Percentiles rank a stretch among this genome's conserved stretches.
Evolutionary conservation across 768 basidiomycete species (phyloP).

Genomic region (Cyclocybe cylindracea): DNA sequence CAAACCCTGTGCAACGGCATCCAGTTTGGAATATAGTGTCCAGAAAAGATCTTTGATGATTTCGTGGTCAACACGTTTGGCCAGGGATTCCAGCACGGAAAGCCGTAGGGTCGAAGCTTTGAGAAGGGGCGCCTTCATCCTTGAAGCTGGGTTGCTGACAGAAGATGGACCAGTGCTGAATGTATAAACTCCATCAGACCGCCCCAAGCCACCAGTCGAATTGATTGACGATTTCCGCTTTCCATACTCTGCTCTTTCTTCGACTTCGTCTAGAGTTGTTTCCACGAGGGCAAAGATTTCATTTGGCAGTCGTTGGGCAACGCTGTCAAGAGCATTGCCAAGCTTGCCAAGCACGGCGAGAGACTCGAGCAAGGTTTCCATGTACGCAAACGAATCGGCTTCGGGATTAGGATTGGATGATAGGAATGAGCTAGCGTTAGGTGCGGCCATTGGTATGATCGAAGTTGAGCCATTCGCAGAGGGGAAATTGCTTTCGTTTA

Average conservation of each 20-base stretch:
- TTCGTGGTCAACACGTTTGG: slow-evolving; percentile 79
- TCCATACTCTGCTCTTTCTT: slow-evolving; percentile 84
- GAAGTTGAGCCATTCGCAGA: slow-evolving; percentile 8
- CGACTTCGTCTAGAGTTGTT: slow-evolving; percentile 85
- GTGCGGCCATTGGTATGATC: no score
- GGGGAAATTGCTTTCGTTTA: slow-evolving; percentile 43
- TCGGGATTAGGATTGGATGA: slow-evolving; percentile 67
- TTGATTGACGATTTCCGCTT: slow-evolving; percentile 46
- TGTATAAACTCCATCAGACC: slow-evolving; percentile 56
- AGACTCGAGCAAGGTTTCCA: slow-evolving; percentile 92
- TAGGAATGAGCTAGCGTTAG: slow-evolving; percentile 1
- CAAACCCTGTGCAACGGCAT: slow-evolving; percentile 90
- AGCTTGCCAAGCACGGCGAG: slow-evolving; percentile 89
- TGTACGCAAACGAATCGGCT: slow-evolving; percentile 88
- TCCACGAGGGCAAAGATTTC: slow-evolving; percentile 90
- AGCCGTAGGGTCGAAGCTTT: slow-evolving; percentile 62
- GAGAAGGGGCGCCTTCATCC: slow-evolving; percentile 31
- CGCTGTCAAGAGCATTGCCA: slow-evolving; percentile 77
- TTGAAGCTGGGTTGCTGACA: slow-evolving; percentile 19
- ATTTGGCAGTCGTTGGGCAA: slow-evolving; percentile 78
- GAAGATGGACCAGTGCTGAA: slow-evolving; percentile 36
- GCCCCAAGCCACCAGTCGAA: slow-evolving; percentile 34
- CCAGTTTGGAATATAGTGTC: slow-evolving; percentile 94
- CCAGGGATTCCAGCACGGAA: slow-evolving; percentile 70
- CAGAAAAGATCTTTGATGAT: slow-evolving; percentile 91